Evolutionary conservation across 768 basidiomycete genomes (phyloP), one percentile per base, ranked within the genome.

Genomic region (Strobilomyces confusus): DNA sequence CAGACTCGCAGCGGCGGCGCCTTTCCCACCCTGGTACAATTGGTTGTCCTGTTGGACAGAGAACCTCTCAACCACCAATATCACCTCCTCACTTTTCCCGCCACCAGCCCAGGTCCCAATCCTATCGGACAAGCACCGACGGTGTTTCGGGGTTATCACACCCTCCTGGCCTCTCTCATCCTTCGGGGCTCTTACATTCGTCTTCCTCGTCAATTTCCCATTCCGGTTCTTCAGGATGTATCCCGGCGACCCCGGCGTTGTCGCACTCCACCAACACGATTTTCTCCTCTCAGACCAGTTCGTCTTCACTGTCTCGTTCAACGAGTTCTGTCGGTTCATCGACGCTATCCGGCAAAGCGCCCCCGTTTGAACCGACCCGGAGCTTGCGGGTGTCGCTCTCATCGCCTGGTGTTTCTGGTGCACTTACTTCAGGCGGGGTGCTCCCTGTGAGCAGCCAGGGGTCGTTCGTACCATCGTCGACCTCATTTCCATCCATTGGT

Each of bases 341-440:
- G 9, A 77, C 68, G 13, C 62, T 82, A n/a, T 82, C 81, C 11
- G 76, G 77, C 53, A 77, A 74, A 36, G 82, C 81, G 2, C 72
- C 75, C 4, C 77, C 80, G 15, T 83, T 83, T 49, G 81, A 83
- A 59, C 81, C 80, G 2, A 71, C 66, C 3, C 65, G 64, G n/a
- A 59, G 51, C 23, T 45, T 69, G 36, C 59, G 65, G 19, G 42
- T 57, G 11, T 65, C 68, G 22, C 58, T 65, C 29, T 59, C 67
- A 5, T 58, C 60, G 6, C 48, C 69, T 1, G 29, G 44, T 12
- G 25, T 63, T 3, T 55, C 69, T 12, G 55, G 56, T 0, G n/a
- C 32, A 9, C 55, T 63, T 43, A 41, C 57, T 40, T 52, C 65
- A 0, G 34, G 50, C 9, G 52, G 59, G 7, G 22, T 51, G 20